Evolutionary conservation across 306 rosid species (phyloP), one percentile per base, ranked within the genome.

Genomic region (Mimosa pudica): DNA sequence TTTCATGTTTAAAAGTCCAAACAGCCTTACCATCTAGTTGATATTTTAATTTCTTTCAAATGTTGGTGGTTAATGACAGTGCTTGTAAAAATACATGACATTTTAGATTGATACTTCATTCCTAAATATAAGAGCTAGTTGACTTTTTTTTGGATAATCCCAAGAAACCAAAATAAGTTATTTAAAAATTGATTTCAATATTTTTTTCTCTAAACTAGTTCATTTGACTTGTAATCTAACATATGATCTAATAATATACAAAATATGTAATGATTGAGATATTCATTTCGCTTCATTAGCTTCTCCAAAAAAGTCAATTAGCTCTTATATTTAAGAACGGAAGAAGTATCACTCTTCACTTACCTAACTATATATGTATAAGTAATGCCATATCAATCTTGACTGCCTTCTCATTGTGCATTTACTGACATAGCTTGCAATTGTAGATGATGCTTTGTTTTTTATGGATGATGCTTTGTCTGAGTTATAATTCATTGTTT

Each of bases 1-100:
- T 78, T 79, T 38, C 17, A 24, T 10, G 17, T 24, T 74, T 79
- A 10, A 30, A 55, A 68, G 61, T 74, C 72, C 6, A 42, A 54
- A 46, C 61, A 51, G 57, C 65, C 45, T 68, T 10, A 35, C 70
- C 6, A 32, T 13, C 55, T 49, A 49, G 54, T 45, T 41, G 32
- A 17, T 33, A 69, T 78, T 17, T 17, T 55, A 17, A 7, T 65
- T 4, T 13, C 54, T 38, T 38, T 52, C 6, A 14, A 4, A 10
- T n/a, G 60, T 24, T 24, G 30, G 30, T 54, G 60, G n/a, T 54
- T 54, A 18, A 54, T 54, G 20, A 5, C 60, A 54, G 60, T 16
- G 60, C 60, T 14, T 16, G 20, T 54, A 7, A 54, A 4, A 54
- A 4, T 38, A 1, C 38, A n/a, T 48, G 48, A 48, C 62, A 17